phyloP scores from a whole-genome alignment of 176 grass and related monocot genomes.

The Saccharum officinarum region DNA sequence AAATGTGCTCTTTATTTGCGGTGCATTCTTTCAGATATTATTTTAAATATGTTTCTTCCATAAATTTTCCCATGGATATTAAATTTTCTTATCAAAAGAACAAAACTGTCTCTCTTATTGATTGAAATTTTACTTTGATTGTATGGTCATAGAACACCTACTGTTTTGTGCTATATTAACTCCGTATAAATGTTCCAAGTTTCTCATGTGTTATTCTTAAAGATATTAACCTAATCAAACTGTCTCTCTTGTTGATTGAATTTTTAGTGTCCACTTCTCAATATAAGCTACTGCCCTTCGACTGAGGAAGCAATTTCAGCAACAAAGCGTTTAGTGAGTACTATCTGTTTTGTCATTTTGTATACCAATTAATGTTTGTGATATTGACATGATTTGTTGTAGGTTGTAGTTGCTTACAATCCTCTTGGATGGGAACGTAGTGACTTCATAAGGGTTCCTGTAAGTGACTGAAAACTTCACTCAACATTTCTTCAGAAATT shows the following conservation, averaged over 20 bases:
- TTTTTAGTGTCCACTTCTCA: conserved; percentile 78
- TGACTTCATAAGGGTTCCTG: conserved; percentile 76
- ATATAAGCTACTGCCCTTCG: conserved; percentile 97
- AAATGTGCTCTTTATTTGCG: conserved; percentile 21
- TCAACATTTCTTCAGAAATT: conserved; percentile 1
- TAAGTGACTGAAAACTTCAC: conserved; percentile 35
- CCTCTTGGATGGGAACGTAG: conserved; percentile 78
- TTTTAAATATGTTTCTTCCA: not conserved
- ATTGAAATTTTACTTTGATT: not conserved
- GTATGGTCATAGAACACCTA: not conserved
- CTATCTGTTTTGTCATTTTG: conserved; percentile 21
- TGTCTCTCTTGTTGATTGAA: conserved; percentile 16
- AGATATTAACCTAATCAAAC: conserved; percentile 22
- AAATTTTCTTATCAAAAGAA: not conserved
- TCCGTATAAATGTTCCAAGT: not conserved
- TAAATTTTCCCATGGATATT: not conserved
- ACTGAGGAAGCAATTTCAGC: conserved; percentile 69
- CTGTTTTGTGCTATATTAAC: not conserved
- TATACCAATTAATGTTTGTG: not conserved
- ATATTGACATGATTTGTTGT: conserved; percentile 19
- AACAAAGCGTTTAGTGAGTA: conserved; percentile 66
- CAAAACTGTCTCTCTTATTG: not conserved
- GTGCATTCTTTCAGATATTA: not conserved
- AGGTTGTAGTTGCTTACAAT: conserved; percentile 76
- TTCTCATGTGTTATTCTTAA: not conserved